Conservation (phyloP, 116 monocot genomes). For the Iris pallida region DNA sequence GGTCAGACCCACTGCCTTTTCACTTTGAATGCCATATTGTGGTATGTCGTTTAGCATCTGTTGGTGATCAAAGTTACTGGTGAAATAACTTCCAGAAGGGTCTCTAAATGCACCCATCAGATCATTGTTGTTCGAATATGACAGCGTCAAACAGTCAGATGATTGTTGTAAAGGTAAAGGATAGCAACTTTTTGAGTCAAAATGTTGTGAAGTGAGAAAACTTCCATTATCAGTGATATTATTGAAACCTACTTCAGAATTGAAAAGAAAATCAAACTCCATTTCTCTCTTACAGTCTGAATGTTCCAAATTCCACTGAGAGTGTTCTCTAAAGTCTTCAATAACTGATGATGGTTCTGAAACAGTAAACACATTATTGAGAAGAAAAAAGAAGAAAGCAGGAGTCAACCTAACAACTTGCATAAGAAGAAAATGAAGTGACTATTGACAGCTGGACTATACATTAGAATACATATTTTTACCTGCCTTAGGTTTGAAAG, state of each 20-base stretch:
- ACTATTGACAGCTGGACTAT: neutral
- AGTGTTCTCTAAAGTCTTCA: neutral
- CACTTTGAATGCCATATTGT: neutral
- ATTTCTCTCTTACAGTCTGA: constrained; percentile 6
- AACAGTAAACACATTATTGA: neutral
- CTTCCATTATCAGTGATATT: neutral
- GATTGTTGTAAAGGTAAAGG: neutral
- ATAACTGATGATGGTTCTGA: neutral
- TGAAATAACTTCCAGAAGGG: constrained; percentile 9
- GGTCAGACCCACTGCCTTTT: neutral
- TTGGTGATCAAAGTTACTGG: constrained; percentile 11
- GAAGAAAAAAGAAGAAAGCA: neutral
- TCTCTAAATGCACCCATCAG: constrained; percentile 7
- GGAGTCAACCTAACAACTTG: neutral
- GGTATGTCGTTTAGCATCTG: constrained; percentile 10
- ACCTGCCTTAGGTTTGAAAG: constrained; percentile 17
- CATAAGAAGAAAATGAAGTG: neutral
- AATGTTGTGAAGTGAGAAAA: neutral
- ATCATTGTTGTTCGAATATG: constrained; percentile 2
- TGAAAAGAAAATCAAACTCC: neutral
- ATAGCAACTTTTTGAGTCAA: neutral
- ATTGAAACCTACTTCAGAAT: constrained; percentile 7
- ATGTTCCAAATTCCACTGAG: neutral
- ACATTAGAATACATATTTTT: neutral
- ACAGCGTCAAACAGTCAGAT: constrained; percentile 16